Percentiles rank a stretch among this genome's conserved stretches.
These are phyloP conservation scores for Asterella californica DNA, from an alignment of 225 moss, liverwort and hornwort species.

Conservation along the genomic window DNA sequence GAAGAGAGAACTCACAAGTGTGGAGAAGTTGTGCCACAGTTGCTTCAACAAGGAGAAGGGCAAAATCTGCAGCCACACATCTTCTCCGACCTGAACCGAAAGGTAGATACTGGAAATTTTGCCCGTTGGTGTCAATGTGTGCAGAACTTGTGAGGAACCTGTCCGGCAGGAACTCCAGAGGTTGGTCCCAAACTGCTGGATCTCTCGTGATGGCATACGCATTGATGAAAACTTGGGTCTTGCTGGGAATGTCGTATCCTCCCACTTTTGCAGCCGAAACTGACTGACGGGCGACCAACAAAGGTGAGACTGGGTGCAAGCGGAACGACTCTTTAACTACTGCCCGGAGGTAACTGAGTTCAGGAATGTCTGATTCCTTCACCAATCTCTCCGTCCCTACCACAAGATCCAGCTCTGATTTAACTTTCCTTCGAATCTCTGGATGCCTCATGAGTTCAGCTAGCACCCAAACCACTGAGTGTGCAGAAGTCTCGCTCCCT, in stretches of 20 bases:
- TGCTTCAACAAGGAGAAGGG: not conserved
- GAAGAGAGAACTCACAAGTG: conserved; percentile 17
- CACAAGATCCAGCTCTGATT: conserved; percentile 21
- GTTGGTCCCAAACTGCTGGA: not conserved
- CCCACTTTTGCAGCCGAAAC: conserved; percentile 4
- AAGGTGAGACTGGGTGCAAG: conserved; percentile 31
- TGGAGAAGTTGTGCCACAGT: conserved; percentile 18
- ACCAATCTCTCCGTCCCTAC: conserved; percentile 22
- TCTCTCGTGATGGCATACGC: conserved; percentile 40
- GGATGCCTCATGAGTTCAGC: conserved; percentile 32
- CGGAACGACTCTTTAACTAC: conserved; percentile 13
- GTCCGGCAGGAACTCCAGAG: conserved; percentile 34
- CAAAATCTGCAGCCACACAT: conserved; percentile 10
- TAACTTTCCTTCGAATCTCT: not conserved
- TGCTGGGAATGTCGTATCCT: conserved; percentile 39
- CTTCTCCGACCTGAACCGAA: conserved; percentile 25
- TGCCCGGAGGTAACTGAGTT: conserved; percentile 32
- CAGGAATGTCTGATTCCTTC: conserved; percentile 16
- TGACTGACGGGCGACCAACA: conserved; percentile 35
- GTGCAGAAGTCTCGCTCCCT: conserved; percentile 12
- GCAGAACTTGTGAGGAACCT: conserved; percentile 18
- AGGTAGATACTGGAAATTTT: conserved; percentile 11
- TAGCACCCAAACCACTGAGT: conserved; percentile 30
- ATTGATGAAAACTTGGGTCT: conserved; percentile 28
- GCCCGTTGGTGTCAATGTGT: not conserved